Base-by-base conservation (phyloP, 148 eudicot species). In the Rhododendron ovatum region DNA sequence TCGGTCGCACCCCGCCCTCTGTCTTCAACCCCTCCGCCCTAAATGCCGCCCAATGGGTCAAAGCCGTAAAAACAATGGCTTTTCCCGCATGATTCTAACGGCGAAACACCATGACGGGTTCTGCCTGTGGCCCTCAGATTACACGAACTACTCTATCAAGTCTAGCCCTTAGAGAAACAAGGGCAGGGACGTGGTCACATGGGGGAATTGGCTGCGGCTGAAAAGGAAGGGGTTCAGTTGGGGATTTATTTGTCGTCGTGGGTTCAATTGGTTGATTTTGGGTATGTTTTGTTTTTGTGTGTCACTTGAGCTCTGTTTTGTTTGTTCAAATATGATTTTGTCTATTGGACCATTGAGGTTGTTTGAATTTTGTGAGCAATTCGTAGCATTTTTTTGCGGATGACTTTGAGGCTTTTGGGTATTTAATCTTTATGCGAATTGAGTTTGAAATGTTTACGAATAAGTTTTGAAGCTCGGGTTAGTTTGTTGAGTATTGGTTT, bases 21-120 rank as follows among this genome's bases (percentile, higher is more conserved):
- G 24, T 90, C 78, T 95, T 95, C 86, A 57, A 51, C 78, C 98
- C 98, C 24, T 17, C 86, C 83, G 41, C 85, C 7, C 83, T 95
- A 2, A 83, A 89, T 53, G 87, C 97, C 35, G 33, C 86, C 0
- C 97, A 95, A 55, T 95, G 98, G 98, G 91, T 91, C 43, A 20
- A n/a, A 7, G 97, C 95, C 9, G 43, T 39, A 4, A 90, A 47
- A 86, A 91, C 5, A 43, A 90, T 9, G 96, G 97, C 2, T 94
- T 94, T 59, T 71, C 88, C 0, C 91, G 93, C 57, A 89, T 95
- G 0, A 91, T 94, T 35, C 69, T 95, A 1, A 95, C 97, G 0
- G 93, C 93, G 0, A 95, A 95, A 77, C 98, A 95, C 78, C 98
- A 95, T 63, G 98, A 95, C 76, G 97, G 98, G 35, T 95, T 94